phyloP scores from a whole-genome alignment of 108 stramenopile species.

The Discostella stelligeroides region DNA sequence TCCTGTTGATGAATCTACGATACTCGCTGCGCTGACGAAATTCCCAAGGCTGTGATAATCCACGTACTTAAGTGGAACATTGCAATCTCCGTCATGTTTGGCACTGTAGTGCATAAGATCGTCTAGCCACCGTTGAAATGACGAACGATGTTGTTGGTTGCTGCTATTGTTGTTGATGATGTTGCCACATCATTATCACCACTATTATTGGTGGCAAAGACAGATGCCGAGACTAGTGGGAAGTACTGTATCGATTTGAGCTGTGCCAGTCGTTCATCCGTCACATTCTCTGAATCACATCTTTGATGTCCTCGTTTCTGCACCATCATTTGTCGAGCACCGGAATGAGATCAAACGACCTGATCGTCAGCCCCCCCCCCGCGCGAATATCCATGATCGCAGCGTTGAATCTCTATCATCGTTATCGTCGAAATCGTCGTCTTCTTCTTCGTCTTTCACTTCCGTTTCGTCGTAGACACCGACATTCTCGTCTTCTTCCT shows the following conservation, averaged over 20 bases:
- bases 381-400: neutral
- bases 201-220: neutral
- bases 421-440: neutral
- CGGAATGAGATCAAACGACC: neutral
- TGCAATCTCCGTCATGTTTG: constrained; percentile 24
- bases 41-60: constrained; percentile 35
- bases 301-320: neutral
- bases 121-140: constrained; percentile 39
- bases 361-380: neutral
- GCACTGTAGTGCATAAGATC: constrained; percentile 32
- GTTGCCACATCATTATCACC: neutral
- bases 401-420: neutral
- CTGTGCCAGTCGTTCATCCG: neutral
- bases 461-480: neutral
- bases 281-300: constrained; percentile 1
- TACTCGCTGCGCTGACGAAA: constrained; percentile 49
- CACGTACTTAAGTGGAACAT: constrained; percentile 30
- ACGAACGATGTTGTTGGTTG: neutral
- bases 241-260: neutral
- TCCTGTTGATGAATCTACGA: constrained; percentile 23
- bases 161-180: neutral
- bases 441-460: neutral
- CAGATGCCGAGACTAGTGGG: neutral
- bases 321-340: neutral
- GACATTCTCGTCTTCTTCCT: neutral